Evolutionary conservation across 139 green algal genomes (phyloP), one percentile per base, ranked within the genome.

Genomic region (Tetraselmis chui): DNA sequence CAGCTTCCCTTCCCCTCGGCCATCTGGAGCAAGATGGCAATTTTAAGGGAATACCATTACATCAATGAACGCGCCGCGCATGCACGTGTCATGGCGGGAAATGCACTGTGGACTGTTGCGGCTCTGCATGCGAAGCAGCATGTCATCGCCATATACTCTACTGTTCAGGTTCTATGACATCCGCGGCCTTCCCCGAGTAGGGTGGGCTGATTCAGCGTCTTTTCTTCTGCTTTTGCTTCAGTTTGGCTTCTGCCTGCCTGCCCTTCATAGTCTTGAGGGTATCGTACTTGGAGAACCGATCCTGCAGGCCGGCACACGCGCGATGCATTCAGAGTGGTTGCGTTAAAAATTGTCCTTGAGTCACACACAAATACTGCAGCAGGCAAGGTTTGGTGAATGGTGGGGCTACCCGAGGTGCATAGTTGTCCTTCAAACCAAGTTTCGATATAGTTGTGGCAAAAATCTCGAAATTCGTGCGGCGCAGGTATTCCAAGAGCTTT

Each of bases 351-450:
- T 67, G 45, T 67, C 5, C 11, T 25, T 67, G 5, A 67, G 45
- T 18, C 5, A 67, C 11, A 18, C 45, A 67, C 5, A 67, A 67
- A 67, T 5, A 25, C 11, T 18, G 18, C 5, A 5, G 18, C 45
- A 18, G 45, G 45, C 5, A 67, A 18, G 45, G 45, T 67, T 67
- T 18, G 18, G 18, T n/a, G n/a, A n/a, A n/a, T n/a, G n/a, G n/a
- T n/a, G n/a, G n/a, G n/a, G n/a, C n/a, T n/a, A 88, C 88, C 83
- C 88, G 84, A 77, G 83, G 84, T 22, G 78, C 81, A 32, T 90
- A 94, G 77, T 81, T 87, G 81, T 94, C 90, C 80, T 89, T 90
- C 23, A 94, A 84, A 0, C 85, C 86, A 59, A 94, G 78, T 1
- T 82, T 32, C 2, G 30, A 79, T 32, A 94, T 86, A 0, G 88